phyloP scores from a whole-genome alignment of 192 early-diverging fungal genomes.

The Powellomyces hirtus region DNA sequence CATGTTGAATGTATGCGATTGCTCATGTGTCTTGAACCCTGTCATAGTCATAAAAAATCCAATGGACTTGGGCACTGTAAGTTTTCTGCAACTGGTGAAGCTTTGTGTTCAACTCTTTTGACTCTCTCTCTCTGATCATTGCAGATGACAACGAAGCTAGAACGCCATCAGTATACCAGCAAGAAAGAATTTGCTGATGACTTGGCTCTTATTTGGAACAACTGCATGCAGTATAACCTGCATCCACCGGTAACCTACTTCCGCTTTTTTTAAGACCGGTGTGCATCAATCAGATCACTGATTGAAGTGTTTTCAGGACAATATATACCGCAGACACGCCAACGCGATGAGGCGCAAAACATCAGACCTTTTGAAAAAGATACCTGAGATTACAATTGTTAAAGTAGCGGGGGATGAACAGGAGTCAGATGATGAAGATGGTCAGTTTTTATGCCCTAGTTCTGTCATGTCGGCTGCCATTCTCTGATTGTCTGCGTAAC shows the following conservation, averaged over 20 bases:
- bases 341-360: conserved; percentile 77
- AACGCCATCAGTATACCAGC: conserved; percentile 73
- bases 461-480: too few species aligned
- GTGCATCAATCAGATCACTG: not conserved
- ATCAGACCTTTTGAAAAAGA: conserved; percentile 67
- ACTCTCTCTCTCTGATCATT: not conserved
- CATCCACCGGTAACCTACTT: conserved; percentile 49
- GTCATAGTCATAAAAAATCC: conserved; percentile 81
- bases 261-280: not conserved
- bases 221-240: conserved; percentile 90
- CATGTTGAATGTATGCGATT: not conserved
- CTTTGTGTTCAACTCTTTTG: too few species aligned
- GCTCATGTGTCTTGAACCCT: not conserved
- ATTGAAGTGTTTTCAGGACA: conserved; percentile 49
- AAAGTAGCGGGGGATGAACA: conserved; percentile 24
- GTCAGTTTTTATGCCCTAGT: too few species aligned
- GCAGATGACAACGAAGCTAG: conserved; percentile 82
- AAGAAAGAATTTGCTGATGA: conserved; percentile 88
- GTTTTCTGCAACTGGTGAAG: too few species aligned
- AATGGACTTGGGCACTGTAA: conserved; percentile 86
- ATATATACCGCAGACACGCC: conserved; percentile 83
- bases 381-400: conserved; percentile 79
- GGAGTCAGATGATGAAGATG: conserved; percentile 25
- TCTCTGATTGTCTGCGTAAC: too few species aligned
- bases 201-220: conserved; percentile 85